Evolutionary conservation across 148 eudicot genomes (phyloP).

Genomic region (Agrostemma githago): DNA sequence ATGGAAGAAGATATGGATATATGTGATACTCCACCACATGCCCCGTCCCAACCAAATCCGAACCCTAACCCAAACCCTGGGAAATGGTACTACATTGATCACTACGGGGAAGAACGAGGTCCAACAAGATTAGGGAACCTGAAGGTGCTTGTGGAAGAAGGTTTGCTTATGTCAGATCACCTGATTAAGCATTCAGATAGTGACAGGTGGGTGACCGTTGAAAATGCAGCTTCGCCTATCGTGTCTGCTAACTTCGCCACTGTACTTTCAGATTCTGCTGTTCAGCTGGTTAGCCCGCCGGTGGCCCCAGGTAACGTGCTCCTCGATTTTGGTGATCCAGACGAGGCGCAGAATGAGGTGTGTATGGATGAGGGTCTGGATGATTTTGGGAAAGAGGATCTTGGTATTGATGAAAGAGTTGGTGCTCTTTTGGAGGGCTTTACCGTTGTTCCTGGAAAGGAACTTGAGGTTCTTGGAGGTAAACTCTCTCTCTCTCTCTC

Average conservation of each 20-base stretch:
- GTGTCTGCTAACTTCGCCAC: conserved; percentile 54
- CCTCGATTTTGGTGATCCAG: conserved; percentile 51
- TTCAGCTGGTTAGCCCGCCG: conserved; percentile 72
- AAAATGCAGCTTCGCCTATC: conserved; percentile 90
- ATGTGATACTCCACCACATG: conserved; percentile 93
- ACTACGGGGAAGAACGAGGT: conserved; percentile 70
- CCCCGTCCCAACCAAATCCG: conserved; percentile 33
- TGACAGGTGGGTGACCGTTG: conserved; percentile 96
- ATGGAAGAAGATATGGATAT: conserved; percentile 99
- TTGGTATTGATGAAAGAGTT: conserved; percentile 72
- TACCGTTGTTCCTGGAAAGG: conserved; percentile 66
- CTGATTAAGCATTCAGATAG: conserved; percentile 71
- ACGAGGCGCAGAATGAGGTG: conserved; percentile 22
- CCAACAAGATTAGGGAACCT: conserved; percentile 73
- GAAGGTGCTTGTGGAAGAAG: conserved; percentile 68
- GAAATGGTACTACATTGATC: conserved; percentile 86
- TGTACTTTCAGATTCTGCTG: conserved; percentile 55
- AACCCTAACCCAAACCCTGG: conserved; percentile 28
- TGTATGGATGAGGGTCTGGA: conserved; percentile 32
- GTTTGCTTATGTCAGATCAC: conserved; percentile 80
- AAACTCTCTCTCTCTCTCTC: conserved; percentile 8
- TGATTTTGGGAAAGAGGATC: conserved; percentile 37
- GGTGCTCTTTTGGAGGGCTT: conserved; percentile 61
- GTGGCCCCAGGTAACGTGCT: conserved; percentile 81
- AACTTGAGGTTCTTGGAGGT: conserved; percentile 75